Base-by-base conservation (phyloP, 306 rosid species). In the Fragaria iinumae region DNA sequence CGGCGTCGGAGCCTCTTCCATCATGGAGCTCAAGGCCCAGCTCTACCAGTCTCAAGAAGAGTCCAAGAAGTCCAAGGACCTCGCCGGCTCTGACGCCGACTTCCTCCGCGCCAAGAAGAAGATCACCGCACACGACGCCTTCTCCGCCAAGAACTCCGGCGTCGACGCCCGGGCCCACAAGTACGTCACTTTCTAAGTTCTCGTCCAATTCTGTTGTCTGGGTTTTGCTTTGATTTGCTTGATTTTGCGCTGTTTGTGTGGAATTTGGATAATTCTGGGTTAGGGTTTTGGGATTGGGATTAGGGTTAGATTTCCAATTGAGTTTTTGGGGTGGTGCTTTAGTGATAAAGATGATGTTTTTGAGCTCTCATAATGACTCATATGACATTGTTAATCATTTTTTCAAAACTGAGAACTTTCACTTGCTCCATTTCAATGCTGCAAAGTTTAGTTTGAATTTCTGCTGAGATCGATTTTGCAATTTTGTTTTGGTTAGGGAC, bases 1-100 rank as follows among this genome's bases (percentile, higher is more conserved):
- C 13, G 98, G 97, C 18, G 98, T 94, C 5, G 98, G 98, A 6
- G 91, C 96, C 3, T 92, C 98, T 8, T 94, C 97, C 2, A 88
- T 94, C 76, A 62, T 94, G 88, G 98, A 92, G 69, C 88, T 92
- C 76, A 94, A 92, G 83, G 97, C 98, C 21, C 91, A 94, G 68
- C 97, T 93, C 63, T 93, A 91, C 84, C 76, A 87, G 75, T 93
- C 98, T 57, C 98, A 93, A 76, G 93, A 94, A 83, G 97, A 90
- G 32, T 82, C 97, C 80, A 94, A 80, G 77, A 94, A 92, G 52
- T 76, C 90, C 44, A 88, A 84, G 36, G 97, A 94, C 56, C 79
- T 90, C 14, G 69, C 79, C 5, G 93, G 89, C 43, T 65, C 96
- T 0, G 96, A 86, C 41, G 73, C 77, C 55, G 90, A 92, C n/a